phyloP scores from a whole-genome alignment of 2,329 filamentous ascomycete genomes.

The Neofusicoccum parvum region DNA sequence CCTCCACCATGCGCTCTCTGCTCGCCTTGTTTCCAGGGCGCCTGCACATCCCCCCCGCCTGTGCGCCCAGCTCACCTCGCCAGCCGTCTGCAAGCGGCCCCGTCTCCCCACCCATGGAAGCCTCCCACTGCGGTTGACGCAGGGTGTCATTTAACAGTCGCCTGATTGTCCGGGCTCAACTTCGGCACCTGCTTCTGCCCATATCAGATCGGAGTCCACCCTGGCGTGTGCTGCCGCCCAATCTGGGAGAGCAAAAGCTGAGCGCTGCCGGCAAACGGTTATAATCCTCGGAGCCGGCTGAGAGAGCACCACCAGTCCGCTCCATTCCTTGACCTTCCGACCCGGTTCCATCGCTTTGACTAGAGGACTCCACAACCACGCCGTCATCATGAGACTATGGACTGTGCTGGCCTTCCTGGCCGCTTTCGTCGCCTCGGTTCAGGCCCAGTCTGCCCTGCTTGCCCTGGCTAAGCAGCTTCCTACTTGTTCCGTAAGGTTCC shows the following conservation, averaged over 20 bases:
- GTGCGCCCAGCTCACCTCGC: neutral
- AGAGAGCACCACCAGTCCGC: neutral
- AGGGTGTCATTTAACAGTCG: neutral
- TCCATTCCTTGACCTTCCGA: constrained; percentile 1
- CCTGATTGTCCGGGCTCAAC: neutral
- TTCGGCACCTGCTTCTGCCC: neutral
- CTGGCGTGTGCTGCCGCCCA: neutral
- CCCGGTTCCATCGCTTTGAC: neutral
- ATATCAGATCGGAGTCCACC: neutral
- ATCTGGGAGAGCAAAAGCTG: too few relatives aligned
- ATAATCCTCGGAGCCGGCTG: constrained; percentile 3
- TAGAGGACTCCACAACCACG: neutral
- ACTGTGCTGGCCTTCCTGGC: constrained; percentile 19
- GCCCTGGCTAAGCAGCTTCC: constrained; percentile 5
- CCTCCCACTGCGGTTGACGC: neutral
- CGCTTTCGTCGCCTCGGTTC: constrained; percentile 1
- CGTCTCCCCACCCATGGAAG: constrained; percentile 13
- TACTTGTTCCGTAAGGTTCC: constrained; percentile 10
- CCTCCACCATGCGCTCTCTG: constrained; percentile 2
- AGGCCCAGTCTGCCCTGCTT: constrained; percentile 6
- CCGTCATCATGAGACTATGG: constrained; percentile 18
- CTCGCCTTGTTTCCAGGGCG: neutral
- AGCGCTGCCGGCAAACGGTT: neutral
- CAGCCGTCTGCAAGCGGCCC: constrained; percentile 8
- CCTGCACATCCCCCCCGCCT: neutral